Evolutionary conservation across 345 rosid genomes (phyloP), one percentile per base, ranked within the genome.

Genomic region (Salix caprea): DNA sequence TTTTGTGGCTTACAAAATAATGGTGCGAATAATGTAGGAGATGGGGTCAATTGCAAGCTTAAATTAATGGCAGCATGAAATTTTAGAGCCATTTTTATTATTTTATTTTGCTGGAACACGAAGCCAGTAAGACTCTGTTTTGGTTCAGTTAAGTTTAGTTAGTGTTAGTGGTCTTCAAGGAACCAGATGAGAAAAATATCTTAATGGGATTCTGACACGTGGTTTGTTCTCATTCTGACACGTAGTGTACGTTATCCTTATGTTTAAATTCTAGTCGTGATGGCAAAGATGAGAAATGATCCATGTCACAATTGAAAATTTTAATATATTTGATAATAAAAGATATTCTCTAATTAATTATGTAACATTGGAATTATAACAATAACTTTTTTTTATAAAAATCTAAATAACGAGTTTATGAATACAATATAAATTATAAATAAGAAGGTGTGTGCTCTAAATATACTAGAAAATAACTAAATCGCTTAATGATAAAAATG

Each of bases 1-100:
- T 71, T 74, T 24, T 56, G 70, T 60, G 81, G 62, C 67, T 70
- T 52, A 16, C 68, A 65, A 32, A 62, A 4, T 61, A 7, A 40
- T 28, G 54, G 5, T 10, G 23, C 23, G 28, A 34, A 34, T 26
- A 37, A 39, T 23, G 18, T 39, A 21, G 67, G 54, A 15, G 30
- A 34, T n/a, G 65, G 65, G 65, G 18, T 54, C 16, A 72, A n/a
- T 36, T n/a, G 75, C 36, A 60, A 1, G 12, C 67, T 39, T 72
- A 23, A 60, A 24, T 72, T 39, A 4, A 72, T 32, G 19, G 67
- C 21, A 1, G 12, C 67, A 72, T 36, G 56, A 36, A 24, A 26
- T 58, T 60, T 72, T n/a, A 56, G n/a, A 60, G n/a, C 24, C 75
- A 72, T 71, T 34, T 39, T 12, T 58, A 7, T 52, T 2, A 21